Percentiles rank a stretch among this genome's conserved stretches.
phyloP scores from a whole-genome alignment of 352 stramenopile genomes.

The Phytophthora vignae region DNA sequence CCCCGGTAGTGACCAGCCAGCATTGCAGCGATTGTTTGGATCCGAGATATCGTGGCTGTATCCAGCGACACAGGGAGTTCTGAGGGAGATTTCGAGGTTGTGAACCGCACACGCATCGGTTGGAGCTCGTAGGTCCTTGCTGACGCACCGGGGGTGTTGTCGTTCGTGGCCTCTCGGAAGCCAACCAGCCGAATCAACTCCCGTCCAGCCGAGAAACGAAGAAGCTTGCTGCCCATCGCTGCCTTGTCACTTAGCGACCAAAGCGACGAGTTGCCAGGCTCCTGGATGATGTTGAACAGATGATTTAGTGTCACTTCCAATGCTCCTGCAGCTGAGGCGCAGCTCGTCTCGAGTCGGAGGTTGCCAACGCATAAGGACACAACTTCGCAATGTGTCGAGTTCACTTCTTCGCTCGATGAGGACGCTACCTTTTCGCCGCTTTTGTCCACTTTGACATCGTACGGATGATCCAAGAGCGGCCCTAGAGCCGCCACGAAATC shows the following conservation, averaged over 20 bases:
- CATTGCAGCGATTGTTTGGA: conserved; percentile 53
- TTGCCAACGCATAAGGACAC: conserved; percentile 50
- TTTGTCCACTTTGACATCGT: conserved; percentile 34
- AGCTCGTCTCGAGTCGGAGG: conserved; percentile 42
- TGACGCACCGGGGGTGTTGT: neutral
- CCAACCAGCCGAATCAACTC: conserved; percentile 50
- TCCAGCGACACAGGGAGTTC: conserved; percentile 33
- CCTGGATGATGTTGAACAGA: conserved; percentile 47
- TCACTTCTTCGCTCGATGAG: neutral
- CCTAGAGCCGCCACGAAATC: conserved; percentile 70
- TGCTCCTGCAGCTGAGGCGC: conserved; percentile 18
- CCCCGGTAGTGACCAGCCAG: conserved; percentile 55
- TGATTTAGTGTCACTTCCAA: conserved; percentile 44
- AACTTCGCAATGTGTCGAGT: conserved; percentile 52
- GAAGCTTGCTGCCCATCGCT: conserved; percentile 31
- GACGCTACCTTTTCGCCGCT: conserved; percentile 1
- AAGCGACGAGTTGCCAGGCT: conserved; percentile 47
- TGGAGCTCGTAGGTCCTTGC: conserved; percentile 37
- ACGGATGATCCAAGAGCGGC: conserved; percentile 60
- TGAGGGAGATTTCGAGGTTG: conserved; percentile 30
- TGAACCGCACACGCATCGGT: conserved; percentile 54
- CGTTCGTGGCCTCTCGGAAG: conserved; percentile 29
- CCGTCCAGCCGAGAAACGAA: conserved; percentile 34
- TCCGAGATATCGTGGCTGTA: conserved; percentile 30
- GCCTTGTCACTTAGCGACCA: conserved; percentile 41